phyloP scores from a whole-genome alignment of 2,329 filamentous ascomycete genomes.

The Byssothecium circinans region DNA sequence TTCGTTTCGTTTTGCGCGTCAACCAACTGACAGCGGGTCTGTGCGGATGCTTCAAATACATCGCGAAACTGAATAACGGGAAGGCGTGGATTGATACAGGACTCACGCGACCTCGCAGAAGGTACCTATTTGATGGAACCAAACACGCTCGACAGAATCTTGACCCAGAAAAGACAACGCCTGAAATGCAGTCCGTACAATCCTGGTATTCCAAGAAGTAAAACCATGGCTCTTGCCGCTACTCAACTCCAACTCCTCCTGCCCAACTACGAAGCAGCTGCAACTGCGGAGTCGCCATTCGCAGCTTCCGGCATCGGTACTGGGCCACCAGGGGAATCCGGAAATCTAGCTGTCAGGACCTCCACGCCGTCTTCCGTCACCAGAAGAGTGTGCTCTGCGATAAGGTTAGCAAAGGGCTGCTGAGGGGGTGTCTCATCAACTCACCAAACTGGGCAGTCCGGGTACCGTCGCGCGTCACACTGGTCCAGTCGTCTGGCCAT shows the following conservation, averaged over 20 bases:
- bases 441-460: constrained; percentile 88
- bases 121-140: no score
- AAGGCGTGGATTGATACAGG: no score
- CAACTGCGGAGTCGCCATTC: constrained; percentile 25
- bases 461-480: constrained; percentile 86
- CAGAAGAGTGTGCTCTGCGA: constrained; percentile 74
- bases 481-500: constrained; percentile 99
- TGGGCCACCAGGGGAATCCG: constrained; percentile 74
- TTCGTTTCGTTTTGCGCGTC: no score
- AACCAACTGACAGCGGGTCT: no score
- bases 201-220: not conserved
- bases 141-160: no score
- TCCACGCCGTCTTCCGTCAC: constrained; percentile 84
- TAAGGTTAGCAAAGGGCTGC: constrained; percentile 13
- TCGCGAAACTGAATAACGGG: no score
- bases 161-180: not conserved
- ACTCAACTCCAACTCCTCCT: no score
- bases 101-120: no score
- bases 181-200: not conserved
- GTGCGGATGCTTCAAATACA: no score
- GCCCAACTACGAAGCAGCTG: not conserved
- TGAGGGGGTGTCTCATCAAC: constrained; percentile 26
- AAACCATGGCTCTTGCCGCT: no score
- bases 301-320: constrained; percentile 57
- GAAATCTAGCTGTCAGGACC: constrained; percentile 72